A percentile compares a stretch with the other conserved stretches of the same genome.
Conservation (phyloP, 176 grass and related monocot genomes). For the Lolium multiflorum region DNA sequence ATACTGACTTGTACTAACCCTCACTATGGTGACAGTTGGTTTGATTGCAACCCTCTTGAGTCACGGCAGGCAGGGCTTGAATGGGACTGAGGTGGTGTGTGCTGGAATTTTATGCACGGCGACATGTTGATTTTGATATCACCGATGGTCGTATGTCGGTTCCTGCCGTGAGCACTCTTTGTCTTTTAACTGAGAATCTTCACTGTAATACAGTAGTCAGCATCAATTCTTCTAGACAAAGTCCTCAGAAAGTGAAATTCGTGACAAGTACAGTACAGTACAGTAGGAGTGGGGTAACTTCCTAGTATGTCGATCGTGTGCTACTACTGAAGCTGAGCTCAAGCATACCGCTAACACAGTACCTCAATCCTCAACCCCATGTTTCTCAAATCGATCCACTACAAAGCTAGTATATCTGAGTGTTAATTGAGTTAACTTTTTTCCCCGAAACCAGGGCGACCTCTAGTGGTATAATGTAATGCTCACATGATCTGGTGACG, state of each 20-base stretch:
- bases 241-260: neutral
- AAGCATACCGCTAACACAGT: neutral
- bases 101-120: neutral
- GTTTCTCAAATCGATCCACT: no score
- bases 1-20: no score
- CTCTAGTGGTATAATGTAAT: no score
- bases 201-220: neutral
- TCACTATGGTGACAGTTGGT: neutral
- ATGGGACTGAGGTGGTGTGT: constrained; percentile 27
- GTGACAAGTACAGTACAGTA: neutral
- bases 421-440: no score
- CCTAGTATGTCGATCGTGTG: neutral
- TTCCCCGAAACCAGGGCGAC: no score
- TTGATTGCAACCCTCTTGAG: neutral
- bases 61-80: neutral
- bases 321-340: neutral
- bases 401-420: no score
- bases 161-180: neutral
- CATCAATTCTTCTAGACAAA: neutral
- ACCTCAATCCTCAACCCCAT: no score
- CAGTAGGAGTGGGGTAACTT: neutral
- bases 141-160: neutral
- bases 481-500: no score
- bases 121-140: neutral
- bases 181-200: constrained; percentile 12